A percentile compares a stretch with the other conserved stretches of the same genome.
Evolutionary conservation across 1,284 basidiomycete species (phyloP).

Genomic region (Ustilago tritici): DNA sequence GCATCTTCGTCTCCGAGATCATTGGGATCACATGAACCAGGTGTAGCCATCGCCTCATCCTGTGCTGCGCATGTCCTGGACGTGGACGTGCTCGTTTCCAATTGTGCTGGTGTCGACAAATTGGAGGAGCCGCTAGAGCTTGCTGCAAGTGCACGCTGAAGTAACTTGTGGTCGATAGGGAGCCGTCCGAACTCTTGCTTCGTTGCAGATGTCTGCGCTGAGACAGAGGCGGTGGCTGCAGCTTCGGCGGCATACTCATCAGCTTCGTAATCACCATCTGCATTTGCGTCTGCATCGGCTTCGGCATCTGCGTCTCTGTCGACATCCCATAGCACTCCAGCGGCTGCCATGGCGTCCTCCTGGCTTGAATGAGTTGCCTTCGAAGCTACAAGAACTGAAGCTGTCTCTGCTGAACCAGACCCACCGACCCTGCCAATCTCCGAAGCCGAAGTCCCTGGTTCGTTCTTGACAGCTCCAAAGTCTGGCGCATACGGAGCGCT

Average conservation of each 20-base stretch:
- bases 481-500: slow-evolving; percentile 20
- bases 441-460: background rate
- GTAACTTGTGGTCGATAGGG: slow-evolving; percentile 30
- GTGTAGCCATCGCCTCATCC: slow-evolving; percentile 14
- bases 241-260: slow-evolving; percentile 13
- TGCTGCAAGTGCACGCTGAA: slow-evolving; percentile 30
- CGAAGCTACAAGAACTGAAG: background rate
- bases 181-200: slow-evolving; percentile 17
- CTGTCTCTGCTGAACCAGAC: background rate
- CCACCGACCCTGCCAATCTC: background rate
- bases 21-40: slow-evolving; percentile 14
- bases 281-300: slow-evolving; percentile 33
- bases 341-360: slow-evolving; percentile 6
- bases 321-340: slow-evolving; percentile 12
- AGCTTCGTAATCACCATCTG: slow-evolving; percentile 41
- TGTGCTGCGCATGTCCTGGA: slow-evolving; percentile 6
- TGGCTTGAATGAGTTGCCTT: background rate
- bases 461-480: background rate
- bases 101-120: background rate
- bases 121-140: slow-evolving; percentile 16
- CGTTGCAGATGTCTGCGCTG: background rate
- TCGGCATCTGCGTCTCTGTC: slow-evolving; percentile 36
- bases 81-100: slow-evolving; percentile 3
- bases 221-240: background rate
- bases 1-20: slow-evolving; percentile 43